Base-by-base conservation (phyloP, 2,329 filamentous ascomycete species). In the Cryphonectria carpinicola region DNA sequence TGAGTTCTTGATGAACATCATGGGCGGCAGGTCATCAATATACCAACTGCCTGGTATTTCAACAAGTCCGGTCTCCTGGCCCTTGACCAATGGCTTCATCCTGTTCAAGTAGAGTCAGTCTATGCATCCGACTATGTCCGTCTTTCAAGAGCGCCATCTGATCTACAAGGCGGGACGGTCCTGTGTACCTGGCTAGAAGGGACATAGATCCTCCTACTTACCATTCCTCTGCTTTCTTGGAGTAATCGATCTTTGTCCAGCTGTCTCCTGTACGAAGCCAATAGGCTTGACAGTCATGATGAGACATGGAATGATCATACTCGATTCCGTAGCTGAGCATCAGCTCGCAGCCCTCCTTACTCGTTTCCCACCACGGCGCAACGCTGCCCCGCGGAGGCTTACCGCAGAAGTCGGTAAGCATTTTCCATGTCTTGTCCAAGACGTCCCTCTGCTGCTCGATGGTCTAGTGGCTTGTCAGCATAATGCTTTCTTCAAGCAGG, bases 381-480 rank as follows among this genome's bases (percentile, higher is more conserved):
- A 94, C 92, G 54, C 86, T 90, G 0, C 92, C 92, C 0, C 90
- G 83, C 0, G 92, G 92, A 0, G 89, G 90, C 80, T 93, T 93
- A 7, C 92, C 90, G 56, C 86, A 87, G 76, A 95, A 92, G 0
- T 91, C 88, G 0, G 89, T 93, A 46, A 94, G 85, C 79, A 94
- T 84, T 32, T 86, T 86, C 77, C 90, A 93, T 25, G 91, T 93
- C 80, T 93, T 93, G 76, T 92, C 89, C 7, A 95, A 85, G 22
- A 95, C 90, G 70, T 92, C 91, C 19, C 86, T 86, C 78, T 95
- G 92, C 80, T 95, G 92, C 77, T 94, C 91, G 1, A 92, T 78
- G 0, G 86, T 91, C 8, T 92, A 83, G 1, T 90, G 90, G 14
- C 74, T 68, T 43, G 62, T 65, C 8, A 65, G 62, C 35, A 41